Base-by-base conservation (phyloP, 768 basidiomycete genomes). In the Thelephora ganbajun region DNA sequence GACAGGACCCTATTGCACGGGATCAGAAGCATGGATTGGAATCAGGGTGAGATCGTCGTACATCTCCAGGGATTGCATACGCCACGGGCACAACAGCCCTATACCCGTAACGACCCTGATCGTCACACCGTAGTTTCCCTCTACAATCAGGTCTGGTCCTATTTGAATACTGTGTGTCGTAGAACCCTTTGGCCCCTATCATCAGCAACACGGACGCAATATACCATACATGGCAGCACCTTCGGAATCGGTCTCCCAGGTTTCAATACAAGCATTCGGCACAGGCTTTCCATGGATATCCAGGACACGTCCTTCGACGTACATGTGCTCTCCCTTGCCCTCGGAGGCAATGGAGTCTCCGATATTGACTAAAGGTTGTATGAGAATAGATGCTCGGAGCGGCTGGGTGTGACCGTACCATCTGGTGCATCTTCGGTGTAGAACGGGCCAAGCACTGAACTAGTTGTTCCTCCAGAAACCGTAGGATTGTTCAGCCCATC, bases 301-400 rank as follows among this genome's bases (percentile, higher is more conserved):
- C 26, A 76, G 56, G 1, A 91, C 71, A 2, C 70, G 71, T 0
- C 89, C 88, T 57, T 86, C 74, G 45, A 91, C 81, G 53, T 72
- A 88, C 74, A 92, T 67, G 59, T 88, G 84, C 9, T 87, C 75
- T 18, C 88, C 89, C 62, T 86, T 89, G 48, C 83, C 88, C 61
- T 90, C 87, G 0, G 86, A 86, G 6, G 89, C 86, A 45, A 91
- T 92, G 9, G 80, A 77, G 1, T 72, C 84, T 4, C 88, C 87
- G 5, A 71, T 61, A 19, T 68, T 61, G 48, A 88, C 85, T 88
- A 51, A 22, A 45, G 11, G 36, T 22, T n/a, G 34, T 20, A 18
- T 41, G n/a, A 22, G 43, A 13, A 11, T 0, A 16, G 11, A 19
- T 11, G 58, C 73, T 53, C 52, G 82, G 82, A 47, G 26, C 0